These are phyloP conservation scores for Neonectria punicea DNA, from an alignment of 2,329 filamentous ascomycete genomes.

Conservation along the genomic window DNA sequence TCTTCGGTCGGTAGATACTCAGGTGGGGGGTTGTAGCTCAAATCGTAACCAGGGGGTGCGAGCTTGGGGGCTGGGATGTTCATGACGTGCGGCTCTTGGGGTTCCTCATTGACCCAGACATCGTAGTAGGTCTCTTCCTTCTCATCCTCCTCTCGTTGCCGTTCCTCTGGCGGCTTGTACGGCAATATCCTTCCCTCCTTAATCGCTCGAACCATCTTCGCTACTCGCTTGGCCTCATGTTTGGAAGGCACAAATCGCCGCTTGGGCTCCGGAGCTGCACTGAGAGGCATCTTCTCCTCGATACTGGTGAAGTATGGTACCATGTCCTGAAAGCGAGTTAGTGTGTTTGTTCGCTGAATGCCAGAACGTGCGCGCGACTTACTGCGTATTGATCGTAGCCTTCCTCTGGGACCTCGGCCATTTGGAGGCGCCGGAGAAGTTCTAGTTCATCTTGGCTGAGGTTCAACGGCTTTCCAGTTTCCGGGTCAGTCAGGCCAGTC, in stretches of 20 bases:
- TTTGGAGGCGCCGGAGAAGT: constrained; percentile 86
- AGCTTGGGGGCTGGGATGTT: constrained; percentile 94
- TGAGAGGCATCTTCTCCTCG: constrained; percentile 93
- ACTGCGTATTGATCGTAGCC: constrained; percentile 93
- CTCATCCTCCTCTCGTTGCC: constrained; percentile 75
- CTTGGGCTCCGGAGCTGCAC: constrained; percentile 94
- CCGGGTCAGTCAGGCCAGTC: constrained; percentile 94
- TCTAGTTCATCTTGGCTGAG: constrained; percentile 89
- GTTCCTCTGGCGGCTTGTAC: constrained; percentile 79
- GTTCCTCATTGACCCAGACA: constrained; percentile 92
- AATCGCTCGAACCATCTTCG: constrained; percentile 97
- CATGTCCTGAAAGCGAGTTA: constrained; percentile 67
- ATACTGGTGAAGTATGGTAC: constrained; percentile 94
- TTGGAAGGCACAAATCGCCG: constrained; percentile 95
- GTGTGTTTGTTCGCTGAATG: background rate
- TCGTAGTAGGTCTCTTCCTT: constrained; percentile 82
- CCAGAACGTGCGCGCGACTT: constrained; percentile 44
- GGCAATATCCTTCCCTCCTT: constrained; percentile 93
- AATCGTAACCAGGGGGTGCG: constrained; percentile 90
- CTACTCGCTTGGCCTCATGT: constrained; percentile 94
- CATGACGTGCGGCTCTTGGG: constrained; percentile 87
- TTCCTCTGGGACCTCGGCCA: constrained; percentile 87
- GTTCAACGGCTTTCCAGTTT: constrained; percentile 91
- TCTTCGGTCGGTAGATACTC: constrained; percentile 91
- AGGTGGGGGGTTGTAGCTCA: constrained; percentile 94